Evolutionary conservation across 768 basidiomycete species (phyloP), one percentile per base, ranked within the genome.

Genomic region (Calocybe gangraenosa): DNA sequence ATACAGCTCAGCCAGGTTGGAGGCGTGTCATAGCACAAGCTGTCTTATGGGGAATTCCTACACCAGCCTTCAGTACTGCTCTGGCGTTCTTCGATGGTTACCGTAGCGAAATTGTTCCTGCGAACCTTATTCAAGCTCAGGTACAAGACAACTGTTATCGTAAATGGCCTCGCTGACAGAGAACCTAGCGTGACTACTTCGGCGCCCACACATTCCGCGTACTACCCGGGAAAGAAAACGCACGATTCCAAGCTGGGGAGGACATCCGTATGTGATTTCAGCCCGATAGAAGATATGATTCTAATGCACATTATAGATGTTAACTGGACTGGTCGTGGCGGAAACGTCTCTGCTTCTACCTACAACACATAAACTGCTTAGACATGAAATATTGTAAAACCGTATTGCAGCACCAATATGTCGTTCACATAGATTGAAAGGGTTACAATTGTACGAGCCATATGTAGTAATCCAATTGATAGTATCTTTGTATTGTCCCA

Each of bases 11-110:
- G 67, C 87, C 92, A 49, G 96, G 96, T 48, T 99, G 96, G 96
- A 82, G 96, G 67, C 92, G 96, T 53, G 85, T 98, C 44, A 79
- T 92, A 57, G 96, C 96, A 42, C 96, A 98, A 67, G 89, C 90
- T 48, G 84, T 89, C 50, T 87, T 98, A 47, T 98, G 92, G 91
- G 96, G 96, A 62, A 93, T 96, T 63, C 90, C 96, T 50, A 87
- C 92, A 25, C 94, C 96, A 23, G 93, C 93, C n/a, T 92, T 93
- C 75, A 90, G 89, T 75, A 97, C 95, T 33, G 95, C 95, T 37
- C 79, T 97, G 39, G 91, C 95, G 49, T 99, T 98, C 84, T 96
- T 95, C 69, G 96, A 98, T 64, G 95, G 96, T 20, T 99, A 98
- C 79, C 79, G 95, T 65, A 94, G 92, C 61, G 95, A 93, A 57